phyloP scores from a whole-genome alignment of 306 rosid species.

The Pyrus pyrifolia region DNA sequence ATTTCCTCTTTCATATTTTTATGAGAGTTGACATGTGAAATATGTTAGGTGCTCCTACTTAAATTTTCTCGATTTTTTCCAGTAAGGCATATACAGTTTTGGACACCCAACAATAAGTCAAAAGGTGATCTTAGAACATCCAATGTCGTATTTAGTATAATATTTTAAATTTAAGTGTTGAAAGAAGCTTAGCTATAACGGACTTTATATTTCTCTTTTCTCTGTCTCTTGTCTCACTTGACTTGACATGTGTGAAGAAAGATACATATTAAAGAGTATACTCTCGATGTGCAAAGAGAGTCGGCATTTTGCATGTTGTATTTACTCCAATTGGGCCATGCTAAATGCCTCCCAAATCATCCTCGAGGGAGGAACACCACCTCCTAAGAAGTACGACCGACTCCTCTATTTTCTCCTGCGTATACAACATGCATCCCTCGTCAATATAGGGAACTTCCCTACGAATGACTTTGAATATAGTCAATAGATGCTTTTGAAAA shows the following conservation, averaged over 20 bases:
- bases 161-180: too few relatives aligned
- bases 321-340: neutral
- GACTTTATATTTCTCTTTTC: too few relatives aligned
- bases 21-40: too few relatives aligned
- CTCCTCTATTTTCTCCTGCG: constrained; percentile 29
- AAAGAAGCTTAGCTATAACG: too few relatives aligned
- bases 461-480: neutral
- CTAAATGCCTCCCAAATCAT: constrained; percentile 48
- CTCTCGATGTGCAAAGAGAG: too few relatives aligned
- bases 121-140: neutral
- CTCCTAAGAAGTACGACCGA: constrained; percentile 21
- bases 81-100: too few relatives aligned
- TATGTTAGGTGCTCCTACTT: rapidly evolving
- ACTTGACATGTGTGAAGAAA: too few relatives aligned
- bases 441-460: neutral
- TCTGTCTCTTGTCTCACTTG: too few relatives aligned
- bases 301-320: too few relatives aligned
- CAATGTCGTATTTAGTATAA: neutral
- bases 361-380: constrained; percentile 35
- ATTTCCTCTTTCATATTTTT: too few relatives aligned
- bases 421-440: constrained; percentile 21
- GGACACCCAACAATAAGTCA: neutral
- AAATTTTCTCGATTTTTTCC: too few relatives aligned
- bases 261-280: too few relatives aligned
- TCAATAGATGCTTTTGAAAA: neutral